A percentile compares a stretch with the other conserved stretches of the same genome.
phyloP scores from a whole-genome alignment of 164 flowering plant genomes.

The Magnolia kwangsiensis region DNA sequence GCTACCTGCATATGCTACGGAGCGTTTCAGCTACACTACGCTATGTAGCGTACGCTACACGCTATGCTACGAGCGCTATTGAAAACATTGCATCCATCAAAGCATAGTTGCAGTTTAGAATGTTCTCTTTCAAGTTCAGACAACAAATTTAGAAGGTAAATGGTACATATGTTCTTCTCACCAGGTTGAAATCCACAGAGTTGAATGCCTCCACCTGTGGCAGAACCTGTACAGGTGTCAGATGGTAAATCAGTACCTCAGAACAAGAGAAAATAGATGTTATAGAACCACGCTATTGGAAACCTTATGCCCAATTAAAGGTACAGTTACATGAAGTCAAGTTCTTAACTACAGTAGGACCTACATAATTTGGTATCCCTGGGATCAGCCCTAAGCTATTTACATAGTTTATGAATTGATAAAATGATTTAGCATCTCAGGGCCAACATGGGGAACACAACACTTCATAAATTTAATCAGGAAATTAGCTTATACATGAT shows the following conservation, averaged over 20 bases:
- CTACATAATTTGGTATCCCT: background rate
- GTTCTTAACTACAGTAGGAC: background rate
- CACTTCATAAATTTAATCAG: too few species aligned
- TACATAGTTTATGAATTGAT: too few species aligned
- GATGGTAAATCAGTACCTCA: background rate
- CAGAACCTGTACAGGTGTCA: conserved; percentile 48
- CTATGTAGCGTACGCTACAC: too few species aligned
- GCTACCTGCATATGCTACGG: too few species aligned
- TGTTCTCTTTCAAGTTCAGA: background rate
- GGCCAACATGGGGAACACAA: too few species aligned
- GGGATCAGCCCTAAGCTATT: too few species aligned
- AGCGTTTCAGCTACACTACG: too few species aligned
- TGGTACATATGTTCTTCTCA: conserved; percentile 26
- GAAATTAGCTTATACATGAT: too few species aligned
- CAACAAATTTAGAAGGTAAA: background rate
- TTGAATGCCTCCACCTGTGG: conserved; percentile 58
- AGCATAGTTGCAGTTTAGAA: background rate
- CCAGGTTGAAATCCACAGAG: conserved; percentile 67
- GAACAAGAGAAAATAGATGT: background rate
- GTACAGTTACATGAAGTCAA: background rate
- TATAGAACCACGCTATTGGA: background rate
- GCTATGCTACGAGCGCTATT: too few species aligned
- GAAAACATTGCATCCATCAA: background rate
- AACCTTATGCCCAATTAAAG: background rate
- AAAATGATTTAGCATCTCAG: too few species aligned